These are phyloP conservation scores for Podila horticola DNA, from an alignment of 192 early-diverging fungal species.

Conservation along the genomic window DNA sequence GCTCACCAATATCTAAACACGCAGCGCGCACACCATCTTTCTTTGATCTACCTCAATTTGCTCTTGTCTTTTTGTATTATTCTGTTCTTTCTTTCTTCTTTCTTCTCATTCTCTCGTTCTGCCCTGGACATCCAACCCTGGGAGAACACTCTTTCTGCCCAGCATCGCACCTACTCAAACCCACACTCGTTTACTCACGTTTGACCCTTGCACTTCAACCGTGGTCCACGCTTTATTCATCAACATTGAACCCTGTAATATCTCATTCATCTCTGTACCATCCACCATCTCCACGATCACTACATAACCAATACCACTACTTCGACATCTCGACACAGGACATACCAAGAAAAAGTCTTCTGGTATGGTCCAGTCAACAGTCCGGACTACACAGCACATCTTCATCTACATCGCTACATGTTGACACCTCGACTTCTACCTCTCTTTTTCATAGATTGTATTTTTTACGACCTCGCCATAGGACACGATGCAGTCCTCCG, in stretches of 20 bases:
- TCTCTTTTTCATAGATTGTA: neutral
- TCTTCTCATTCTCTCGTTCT: neutral
- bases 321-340: neutral
- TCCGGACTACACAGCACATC: no score
- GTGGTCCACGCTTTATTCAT: neutral
- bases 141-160: neutral
- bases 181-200: neutral
- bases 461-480: neutral
- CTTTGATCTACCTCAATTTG: neutral
- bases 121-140: neutral
- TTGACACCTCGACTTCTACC: no score
- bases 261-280: conserved; percentile 7
- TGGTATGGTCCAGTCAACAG: no score
- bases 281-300: neutral
- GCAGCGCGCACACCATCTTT: neutral
- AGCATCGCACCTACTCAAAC: neutral
- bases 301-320: neutral
- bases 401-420: no score
- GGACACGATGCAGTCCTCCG: conserved; percentile 22
- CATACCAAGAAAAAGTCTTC: neutral
- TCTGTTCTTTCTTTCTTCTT: neutral
- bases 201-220: neutral
- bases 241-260: neutral
- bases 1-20: no score
- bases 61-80: neutral